phyloP scores from a whole-genome alignment of 208 protist species.

The Trypanosoma grayi region DNA sequence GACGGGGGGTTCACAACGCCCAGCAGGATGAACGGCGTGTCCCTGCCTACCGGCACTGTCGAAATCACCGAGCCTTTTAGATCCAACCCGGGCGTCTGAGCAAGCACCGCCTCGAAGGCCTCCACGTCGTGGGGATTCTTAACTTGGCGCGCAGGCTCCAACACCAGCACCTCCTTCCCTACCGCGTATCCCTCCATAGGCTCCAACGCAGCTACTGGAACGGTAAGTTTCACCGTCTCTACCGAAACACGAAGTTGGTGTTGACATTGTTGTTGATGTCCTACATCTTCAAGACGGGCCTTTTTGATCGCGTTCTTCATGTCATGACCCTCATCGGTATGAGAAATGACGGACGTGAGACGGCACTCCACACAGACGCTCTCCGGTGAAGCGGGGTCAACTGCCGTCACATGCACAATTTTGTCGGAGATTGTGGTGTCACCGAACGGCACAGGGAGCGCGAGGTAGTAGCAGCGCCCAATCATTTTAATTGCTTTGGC shows the following conservation, averaged over 20 bases:
- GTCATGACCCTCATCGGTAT: slow-evolving; percentile 4
- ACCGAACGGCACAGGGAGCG: slow-evolving; percentile 52
- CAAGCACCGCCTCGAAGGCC: slow-evolving; percentile 33
- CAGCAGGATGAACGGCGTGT: slow-evolving; percentile 66
- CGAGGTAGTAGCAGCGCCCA: slow-evolving; percentile 57
- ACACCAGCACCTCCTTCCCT: slow-evolving; percentile 69
- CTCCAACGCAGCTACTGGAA: slow-evolving; percentile 55
- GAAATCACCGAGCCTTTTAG: slow-evolving; percentile 27
- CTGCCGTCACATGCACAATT: slow-evolving; percentile 50
- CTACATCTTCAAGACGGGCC: slow-evolving; percentile 5
- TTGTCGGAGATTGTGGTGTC: slow-evolving; percentile 53
- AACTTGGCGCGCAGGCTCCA: slow-evolving; percentile 54
- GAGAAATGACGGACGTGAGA: neutral
- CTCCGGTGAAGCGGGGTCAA: slow-evolving; percentile 50
- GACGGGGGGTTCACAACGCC: slow-evolving; percentile 68
- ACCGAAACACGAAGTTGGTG: slow-evolving; percentile 19
- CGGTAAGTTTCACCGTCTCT: slow-evolving; percentile 32
- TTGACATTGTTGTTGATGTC: slow-evolving; percentile 1
- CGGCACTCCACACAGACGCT: slow-evolving; percentile 62
- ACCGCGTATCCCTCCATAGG: slow-evolving; percentile 46
- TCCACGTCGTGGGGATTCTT: slow-evolving; percentile 53
- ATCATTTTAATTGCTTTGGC: slow-evolving; percentile 42
- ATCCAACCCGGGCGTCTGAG: slow-evolving; percentile 13
- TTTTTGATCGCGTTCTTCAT: neutral
- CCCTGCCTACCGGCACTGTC: slow-evolving; percentile 38